phyloP scores from a whole-genome alignment of 176 grass and related monocot species.

The Ampelocalamus luodianensis region DNA sequence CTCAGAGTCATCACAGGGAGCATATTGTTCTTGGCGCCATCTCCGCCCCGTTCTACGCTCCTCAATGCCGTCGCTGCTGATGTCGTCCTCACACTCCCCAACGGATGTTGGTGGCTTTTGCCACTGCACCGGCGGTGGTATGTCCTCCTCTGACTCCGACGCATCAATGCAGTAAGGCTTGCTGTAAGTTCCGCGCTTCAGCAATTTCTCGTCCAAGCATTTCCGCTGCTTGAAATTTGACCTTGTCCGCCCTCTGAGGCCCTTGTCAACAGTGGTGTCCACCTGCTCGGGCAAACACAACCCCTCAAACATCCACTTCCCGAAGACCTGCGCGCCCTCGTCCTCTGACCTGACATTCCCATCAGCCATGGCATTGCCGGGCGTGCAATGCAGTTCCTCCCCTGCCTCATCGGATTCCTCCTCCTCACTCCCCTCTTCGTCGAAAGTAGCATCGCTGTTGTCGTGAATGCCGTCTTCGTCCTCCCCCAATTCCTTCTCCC shows the following conservation, averaged over 20 bases:
- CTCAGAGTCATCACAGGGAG: not conserved
- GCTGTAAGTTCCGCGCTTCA: constrained; percentile 13
- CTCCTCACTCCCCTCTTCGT: not conserved
- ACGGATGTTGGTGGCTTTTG: not conserved
- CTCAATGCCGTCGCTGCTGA: not conserved
- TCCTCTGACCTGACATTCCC: not conserved
- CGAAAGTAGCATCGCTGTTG: constrained; percentile 1
- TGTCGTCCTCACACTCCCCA: not conserved
- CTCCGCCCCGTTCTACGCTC: not conserved
- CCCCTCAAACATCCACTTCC: constrained; percentile 39
- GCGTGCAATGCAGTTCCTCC: not conserved
- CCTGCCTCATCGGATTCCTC: not conserved
- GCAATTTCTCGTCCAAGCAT: constrained; percentile 41
- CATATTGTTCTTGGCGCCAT: not conserved
- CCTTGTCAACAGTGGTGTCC: not conserved
- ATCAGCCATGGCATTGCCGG: constrained; percentile 29
- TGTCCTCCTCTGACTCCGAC: constrained; percentile 34
- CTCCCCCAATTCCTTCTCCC: no score
- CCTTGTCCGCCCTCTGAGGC: constrained; percentile 24
- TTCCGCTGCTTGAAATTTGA: constrained; percentile 29
- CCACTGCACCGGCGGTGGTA: not conserved
- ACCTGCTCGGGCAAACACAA: not conserved
- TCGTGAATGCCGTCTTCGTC: not conserved
- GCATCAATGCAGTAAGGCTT: constrained; percentile 40
- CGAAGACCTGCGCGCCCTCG: not conserved